These are phyloP conservation scores for Rhododendron molle DNA, from an alignment of 148 eudicot species.

Conservation along the genomic window DNA sequence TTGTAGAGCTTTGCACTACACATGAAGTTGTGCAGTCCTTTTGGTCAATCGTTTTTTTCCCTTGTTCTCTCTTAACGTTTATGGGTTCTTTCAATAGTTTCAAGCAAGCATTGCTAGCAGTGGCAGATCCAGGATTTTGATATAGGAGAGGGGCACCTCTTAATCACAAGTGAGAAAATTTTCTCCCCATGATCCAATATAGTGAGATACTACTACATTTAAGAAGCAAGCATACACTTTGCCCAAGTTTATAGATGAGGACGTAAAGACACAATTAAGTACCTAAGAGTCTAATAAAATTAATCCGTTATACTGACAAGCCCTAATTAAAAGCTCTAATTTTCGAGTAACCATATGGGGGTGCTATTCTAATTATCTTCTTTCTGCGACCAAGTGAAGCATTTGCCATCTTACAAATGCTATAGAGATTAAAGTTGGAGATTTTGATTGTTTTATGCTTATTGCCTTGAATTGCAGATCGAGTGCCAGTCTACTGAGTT, in stretches of 20 bases:
- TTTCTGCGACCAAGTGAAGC: background rate
- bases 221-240: background rate
- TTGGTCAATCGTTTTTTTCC: background rate
- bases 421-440: background rate
- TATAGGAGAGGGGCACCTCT: background rate
- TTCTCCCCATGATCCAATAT: no score
- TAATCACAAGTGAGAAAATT: no score
- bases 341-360: background rate
- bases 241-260: background rate
- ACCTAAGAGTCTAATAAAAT: background rate
- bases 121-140: background rate
- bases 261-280: background rate
- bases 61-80: background rate
- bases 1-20: background rate
- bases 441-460: background rate
- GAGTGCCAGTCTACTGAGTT: constrained; percentile 64
- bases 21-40: background rate
- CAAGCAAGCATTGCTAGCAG: background rate
- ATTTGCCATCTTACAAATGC: background rate
- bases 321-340: background rate
- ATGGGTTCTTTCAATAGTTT: background rate
- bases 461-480: constrained; percentile 45
- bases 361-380: background rate
- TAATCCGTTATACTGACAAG: background rate
- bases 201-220: background rate